Evolutionary conservation across 441 rosid species (phyloP).

Genomic region (Mallotus repandus): DNA sequence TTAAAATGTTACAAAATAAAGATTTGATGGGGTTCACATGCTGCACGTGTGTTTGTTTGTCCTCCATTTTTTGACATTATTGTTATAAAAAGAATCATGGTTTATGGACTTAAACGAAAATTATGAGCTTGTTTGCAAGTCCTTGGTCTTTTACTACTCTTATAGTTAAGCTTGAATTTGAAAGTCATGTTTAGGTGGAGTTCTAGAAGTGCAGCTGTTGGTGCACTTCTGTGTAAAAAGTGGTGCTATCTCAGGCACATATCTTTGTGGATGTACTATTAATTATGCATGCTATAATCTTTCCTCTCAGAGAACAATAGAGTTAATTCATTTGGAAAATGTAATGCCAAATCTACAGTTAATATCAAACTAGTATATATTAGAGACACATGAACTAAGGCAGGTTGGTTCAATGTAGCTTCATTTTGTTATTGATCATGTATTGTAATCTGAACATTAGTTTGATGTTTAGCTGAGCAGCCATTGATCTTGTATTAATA

Average conservation of each 20-base stretch:
- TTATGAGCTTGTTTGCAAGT: too few relatives aligned
- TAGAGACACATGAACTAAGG: background rate
- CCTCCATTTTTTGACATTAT: background rate
- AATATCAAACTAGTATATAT: background rate
- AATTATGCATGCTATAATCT: background rate
- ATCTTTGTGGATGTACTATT: background rate
- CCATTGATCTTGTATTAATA: background rate
- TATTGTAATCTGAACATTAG: background rate
- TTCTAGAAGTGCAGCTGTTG: background rate
- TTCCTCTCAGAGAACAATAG: background rate
- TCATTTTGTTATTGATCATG: background rate
- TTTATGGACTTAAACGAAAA: background rate
- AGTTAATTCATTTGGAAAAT: background rate
- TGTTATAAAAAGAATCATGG: background rate
- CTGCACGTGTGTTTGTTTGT: background rate
- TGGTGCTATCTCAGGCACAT: background rate
- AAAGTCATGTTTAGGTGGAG: background rate
- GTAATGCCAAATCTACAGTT: background rate
- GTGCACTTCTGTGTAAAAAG: background rate
- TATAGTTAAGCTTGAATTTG: background rate
- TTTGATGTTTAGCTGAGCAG: background rate
- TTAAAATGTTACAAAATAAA: background rate
- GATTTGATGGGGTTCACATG: conserved; percentile 12
- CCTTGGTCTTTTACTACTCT: too few relatives aligned
- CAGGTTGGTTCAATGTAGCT: background rate